Evolutionary conservation across 768 basidiomycete genomes (phyloP), one percentile per base, ranked within the genome.

Genomic region (Pulveroboletus sp.): DNA sequence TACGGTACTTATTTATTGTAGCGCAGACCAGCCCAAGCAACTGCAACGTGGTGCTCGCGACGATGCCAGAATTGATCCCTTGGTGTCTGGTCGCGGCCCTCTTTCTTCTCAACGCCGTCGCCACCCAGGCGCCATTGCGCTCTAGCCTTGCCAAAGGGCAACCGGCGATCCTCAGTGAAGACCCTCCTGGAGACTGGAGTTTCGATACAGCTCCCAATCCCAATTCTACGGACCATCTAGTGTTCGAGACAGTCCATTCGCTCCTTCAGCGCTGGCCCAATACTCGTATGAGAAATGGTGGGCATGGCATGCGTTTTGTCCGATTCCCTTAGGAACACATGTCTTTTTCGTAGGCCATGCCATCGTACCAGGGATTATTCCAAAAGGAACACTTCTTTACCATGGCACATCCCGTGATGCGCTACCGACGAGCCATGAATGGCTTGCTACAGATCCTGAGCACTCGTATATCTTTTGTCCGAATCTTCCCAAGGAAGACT

Each of bases 261-360:
- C 36, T 72, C 13, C 54, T 73, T 6, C 71, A 71, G 41, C 72
- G 63, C 44, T 75, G 73, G 73, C 68, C 71, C 4, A 72, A 74
- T 44, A 73, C 73, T 1, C 67, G 70, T 6, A 72, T 74, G 60
- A 62, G 73, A n/a, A 73, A 75, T 54, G 71, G 73, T 55, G 28
- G 18, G 44, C 24, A 11, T 18, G 6, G 0, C 24, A 5, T 3
- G 14, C 10, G 7, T 39, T 28, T 41, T 6, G 27, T 31, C 47
- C 30, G n/a, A 2, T 4, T 13, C 17, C 9, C 8, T 15, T 44
- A 52, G 18, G 47, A 57, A 8, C 53, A 15, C 33, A 18, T 3
- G 15, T n/a, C 1, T 30, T 18, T 6, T 17, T 27, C 17, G n/a
- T 26, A 56, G 56, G 57, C 28, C 57, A 53, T 17, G 18, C n/a